Evolutionary conservation across 2,329 filamentous ascomycete genomes (phyloP), one percentile per base, ranked within the genome.

Genomic region (Penicillium sclerotiorum): DNA sequence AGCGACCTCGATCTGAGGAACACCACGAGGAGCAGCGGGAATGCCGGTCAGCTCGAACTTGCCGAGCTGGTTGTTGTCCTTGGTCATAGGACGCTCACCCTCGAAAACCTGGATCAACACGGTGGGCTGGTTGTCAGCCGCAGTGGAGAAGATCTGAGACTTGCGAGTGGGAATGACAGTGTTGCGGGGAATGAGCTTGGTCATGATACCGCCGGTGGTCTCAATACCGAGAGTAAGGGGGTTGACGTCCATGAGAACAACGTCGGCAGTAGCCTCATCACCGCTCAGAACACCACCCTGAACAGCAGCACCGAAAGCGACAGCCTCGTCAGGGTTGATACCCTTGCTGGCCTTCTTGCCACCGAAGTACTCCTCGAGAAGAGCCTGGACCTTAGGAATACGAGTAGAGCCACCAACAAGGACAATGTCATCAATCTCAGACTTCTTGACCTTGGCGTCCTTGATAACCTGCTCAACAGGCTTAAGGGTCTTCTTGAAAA

Each of bases 401-500:
- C 94, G 93, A 61, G 94, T 97, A 55, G 94, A 97, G 77, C 94
- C 94, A 86, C 94, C 94, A 58, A 97, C 93, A 44, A 97, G 86
- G 60, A 99, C 94, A 63, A 99, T 96, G 73, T 97, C 94, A 68
- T 96, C 86, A 65, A 99, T 84, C 66, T 97, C 92, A 56, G 77
- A 79, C 88, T 96, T 97, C 86, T 93, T 93, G 67, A 96, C 83
- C 83, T 96, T 96, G 73, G 92, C 91, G 65, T 97, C 94, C 82
- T 96, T 95, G 71, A 99, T 84, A 62, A 97, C 94, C 83, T 96
- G 92, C 81, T 97, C 91, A 62, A 97, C 94, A 50, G 94, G 93
- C 86, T 96, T 96, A 61, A 97, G 85, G 51, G 94, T 97, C 85
- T 94, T 95, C 87, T 96, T 96, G 88, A 97, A 97, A 56, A 97